Evolutionary conservation across 768 basidiomycete species (phyloP), one percentile per base, ranked within the genome.

Genomic region (Pleurotus djamor): DNA sequence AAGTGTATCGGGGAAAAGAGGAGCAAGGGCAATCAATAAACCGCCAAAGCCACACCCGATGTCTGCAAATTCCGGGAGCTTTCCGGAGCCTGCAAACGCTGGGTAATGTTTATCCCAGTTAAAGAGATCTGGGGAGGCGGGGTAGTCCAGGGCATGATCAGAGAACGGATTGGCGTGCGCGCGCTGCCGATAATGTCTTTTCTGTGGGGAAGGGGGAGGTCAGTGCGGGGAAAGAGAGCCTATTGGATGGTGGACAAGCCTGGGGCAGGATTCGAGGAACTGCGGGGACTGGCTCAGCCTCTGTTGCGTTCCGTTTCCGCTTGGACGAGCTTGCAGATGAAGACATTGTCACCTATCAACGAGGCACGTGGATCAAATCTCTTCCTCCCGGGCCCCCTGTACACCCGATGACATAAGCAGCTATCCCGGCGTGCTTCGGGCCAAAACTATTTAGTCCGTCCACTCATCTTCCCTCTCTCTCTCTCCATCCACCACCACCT

Each of bases 11-110:
- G 97, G 97, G 68, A 91, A 97, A 38, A 93, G 76, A 5, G 95
- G 94, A 0, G 95, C 93, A 13, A 99, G 84, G 4, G 91, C 75
- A 64, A 96, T 90, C 60, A 96, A 78, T 43, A 99, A 83, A 13
- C 97, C 97, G 12, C 97, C 97, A 67, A 98, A 99, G 45, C 97
- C 97, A 71, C 97, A 99, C 0, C 97, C 97, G 37, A 99, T 86
- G 72, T 99, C 97, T 3, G 94, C 97, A 68, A 95, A 97, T 73
- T 96, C 94, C 48, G 97, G 96, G 8, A 76, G 74, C 67, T 90
- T 90, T 44, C 79, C 79, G 36, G 80, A 70, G 21, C 68, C 72
- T 34, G 76, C 71, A 69, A 86, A 90, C 33, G 84, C 80, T 0
- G 96, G 96, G 74, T 87, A 98, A 72, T 95, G 93, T 17, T 73